A percentile compares a stretch with the other conserved stretches of the same genome.
Evolutionary conservation across 108 stramenopile species (phyloP).

Genomic region (Nitzschia putrida): DNA sequence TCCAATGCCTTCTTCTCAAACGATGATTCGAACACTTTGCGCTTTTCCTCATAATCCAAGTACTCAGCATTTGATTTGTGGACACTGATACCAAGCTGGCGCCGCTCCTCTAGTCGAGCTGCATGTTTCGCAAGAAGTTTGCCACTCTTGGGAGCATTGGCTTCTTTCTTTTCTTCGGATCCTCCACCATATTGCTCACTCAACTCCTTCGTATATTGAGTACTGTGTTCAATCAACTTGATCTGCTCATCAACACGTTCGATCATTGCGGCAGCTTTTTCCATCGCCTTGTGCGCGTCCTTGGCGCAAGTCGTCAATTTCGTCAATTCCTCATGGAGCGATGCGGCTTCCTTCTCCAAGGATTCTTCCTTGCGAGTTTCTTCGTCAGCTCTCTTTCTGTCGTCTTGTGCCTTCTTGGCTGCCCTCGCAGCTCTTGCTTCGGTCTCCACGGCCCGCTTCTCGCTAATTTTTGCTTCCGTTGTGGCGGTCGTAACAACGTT

Average conservation of each 20-base stretch:
- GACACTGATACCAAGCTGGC: slow-evolving; percentile 4
- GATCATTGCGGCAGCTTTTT: slow-evolving; percentile 51
- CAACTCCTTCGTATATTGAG: slow-evolving; percentile 40
- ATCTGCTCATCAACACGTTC: slow-evolving; percentile 69
- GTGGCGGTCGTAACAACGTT: slow-evolving; percentile 78
- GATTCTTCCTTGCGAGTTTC: slow-evolving; percentile 70
- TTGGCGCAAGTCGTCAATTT: slow-evolving; percentile 40
- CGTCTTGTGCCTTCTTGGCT: slow-evolving; percentile 53
- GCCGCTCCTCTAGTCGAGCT: slow-evolving; percentile 54
- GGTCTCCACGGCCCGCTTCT: slow-evolving; percentile 72
- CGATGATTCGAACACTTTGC: slow-evolving; percentile 35
- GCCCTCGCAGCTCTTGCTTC: slow-evolving; percentile 68
- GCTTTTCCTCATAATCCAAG: slow-evolving; percentile 27
- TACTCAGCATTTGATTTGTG: slow-evolving; percentile 24
- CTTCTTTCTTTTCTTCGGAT: slow-evolving; percentile 36
- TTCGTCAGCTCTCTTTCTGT: slow-evolving; percentile 58
- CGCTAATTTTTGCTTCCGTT: slow-evolving; percentile 82
- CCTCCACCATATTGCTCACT: slow-evolving; percentile 16
- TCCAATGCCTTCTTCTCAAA: slow-evolving; percentile 60
- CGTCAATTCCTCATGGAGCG: slow-evolving; percentile 43
- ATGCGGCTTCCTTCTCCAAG: slow-evolving; percentile 51
- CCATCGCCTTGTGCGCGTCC: slow-evolving; percentile 39
- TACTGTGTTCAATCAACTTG: slow-evolving; percentile 45
- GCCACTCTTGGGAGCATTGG: slow-evolving; percentile 13
- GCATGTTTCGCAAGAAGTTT: slow-evolving; percentile 50